Conservation (phyloP, 2,329 filamentous ascomycete genomes). For the Bipolaris gigantea region DNA sequence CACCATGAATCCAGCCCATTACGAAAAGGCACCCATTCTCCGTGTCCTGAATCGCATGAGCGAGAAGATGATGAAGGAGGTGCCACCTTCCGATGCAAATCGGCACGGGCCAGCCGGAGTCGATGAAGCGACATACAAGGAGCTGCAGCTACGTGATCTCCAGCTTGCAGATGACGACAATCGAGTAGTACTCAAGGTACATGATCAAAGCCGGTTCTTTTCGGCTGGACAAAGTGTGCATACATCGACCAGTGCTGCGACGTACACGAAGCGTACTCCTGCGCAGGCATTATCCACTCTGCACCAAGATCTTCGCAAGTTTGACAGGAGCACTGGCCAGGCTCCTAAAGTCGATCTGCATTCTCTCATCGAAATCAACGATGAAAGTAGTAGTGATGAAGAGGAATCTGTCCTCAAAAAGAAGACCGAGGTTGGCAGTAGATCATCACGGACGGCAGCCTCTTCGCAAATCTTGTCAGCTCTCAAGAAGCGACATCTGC, state of each 20-base stretch:
- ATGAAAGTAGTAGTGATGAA: conserved; percentile 62
- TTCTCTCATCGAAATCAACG: conserved; percentile 66
- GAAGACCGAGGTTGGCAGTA: conserved; percentile 67
- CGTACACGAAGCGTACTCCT: conserved; percentile 72
- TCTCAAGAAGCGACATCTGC: conserved; percentile 62
- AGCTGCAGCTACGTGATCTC: conserved; percentile 79
- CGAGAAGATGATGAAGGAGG: conserved; percentile 89
- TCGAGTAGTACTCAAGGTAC: conserved; percentile 81
- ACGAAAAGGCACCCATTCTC: conserved; percentile 83
- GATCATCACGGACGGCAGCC: conserved; percentile 64
- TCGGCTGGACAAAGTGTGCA: conserved; percentile 53
- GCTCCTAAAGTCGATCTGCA: conserved; percentile 58
- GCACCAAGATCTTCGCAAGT: conserved; percentile 62
- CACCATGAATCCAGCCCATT: conserved; percentile 79
- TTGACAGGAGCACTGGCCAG: conserved; percentile 34
- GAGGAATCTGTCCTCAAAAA: conserved; percentile 61
- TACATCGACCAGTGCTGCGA: conserved; percentile 52
- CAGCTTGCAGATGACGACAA: conserved; percentile 72
- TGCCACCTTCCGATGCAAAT: conserved; percentile 75
- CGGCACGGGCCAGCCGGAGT: conserved; percentile 65
- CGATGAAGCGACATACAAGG: conserved; percentile 72
- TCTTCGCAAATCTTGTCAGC: conserved; percentile 68
- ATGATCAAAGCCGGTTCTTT: conserved; percentile 84
- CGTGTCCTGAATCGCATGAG: conserved; percentile 86
- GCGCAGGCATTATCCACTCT: conserved; percentile 67